Evolutionary conservation across 768 basidiomycete genomes (phyloP), one percentile per base, ranked within the genome.

Genomic region (Boletus bicolor): DNA sequence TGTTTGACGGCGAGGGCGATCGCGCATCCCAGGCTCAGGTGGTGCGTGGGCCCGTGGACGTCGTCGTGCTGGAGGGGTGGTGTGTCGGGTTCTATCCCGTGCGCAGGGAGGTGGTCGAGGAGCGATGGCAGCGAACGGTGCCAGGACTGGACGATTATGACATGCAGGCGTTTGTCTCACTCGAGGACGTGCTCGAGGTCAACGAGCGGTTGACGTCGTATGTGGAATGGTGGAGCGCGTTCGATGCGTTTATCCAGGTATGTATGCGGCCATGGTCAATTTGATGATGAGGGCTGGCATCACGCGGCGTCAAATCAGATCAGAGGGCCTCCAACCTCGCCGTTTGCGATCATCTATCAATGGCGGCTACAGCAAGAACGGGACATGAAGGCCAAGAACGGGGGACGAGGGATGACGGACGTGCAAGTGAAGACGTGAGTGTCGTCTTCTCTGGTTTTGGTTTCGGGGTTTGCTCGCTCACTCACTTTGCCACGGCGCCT

Each of bases 21-120:
- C 85, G 96, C 14, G 64, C 83, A 2, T 72, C 76, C 0, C 72
- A 76, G 37, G 48, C 53, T 19, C 73, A 74, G 44, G 60, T 74
- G 2, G 75, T 93, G 7, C 35, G 74, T 58, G 66, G 76, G 66
- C 79, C 79, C 0, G 57, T 88, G 6, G 92, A 99, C 66, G 75
- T 98, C 14, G 87, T 98, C 48, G 79, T 99, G 47, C 75, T 99
- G 47, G 97, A 99, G 74, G 97, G 97, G 10, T 99, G 97, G 97
- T 93, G 87, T 71, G 83, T 90, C 24, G 95, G 96, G 0, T 98
- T 97, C 68, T 78, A 79, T 49, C 86, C 92, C 1, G 76, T 91
- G 7, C 63, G 75, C 0, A 44, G 60, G 17, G 70, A 75, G 10
- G 81, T 82, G 56, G 68, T 93, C 35, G 76, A 82, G 43, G 66